phyloP scores from a whole-genome alignment of 2,329 filamentous ascomycete genomes.

The Bimuria novae-zelandiae region DNA sequence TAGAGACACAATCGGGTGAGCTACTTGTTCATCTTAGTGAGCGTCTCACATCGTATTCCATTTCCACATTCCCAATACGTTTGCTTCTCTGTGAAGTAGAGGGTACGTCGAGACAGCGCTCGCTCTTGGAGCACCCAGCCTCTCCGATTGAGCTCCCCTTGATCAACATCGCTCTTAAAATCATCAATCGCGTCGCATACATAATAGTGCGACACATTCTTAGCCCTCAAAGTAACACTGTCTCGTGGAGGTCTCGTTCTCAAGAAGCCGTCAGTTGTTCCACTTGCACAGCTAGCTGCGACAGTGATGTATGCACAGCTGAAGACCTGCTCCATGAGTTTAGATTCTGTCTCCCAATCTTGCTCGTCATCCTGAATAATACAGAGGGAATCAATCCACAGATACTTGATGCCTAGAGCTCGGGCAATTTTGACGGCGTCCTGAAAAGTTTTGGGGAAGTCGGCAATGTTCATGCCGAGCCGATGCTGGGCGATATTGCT shows the following conservation, averaged over 20 bases:
- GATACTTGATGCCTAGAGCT: constrained; percentile 17
- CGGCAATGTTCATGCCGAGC: not conserved
- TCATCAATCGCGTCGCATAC: constrained; percentile 22
- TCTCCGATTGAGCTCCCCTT: constrained; percentile 21
- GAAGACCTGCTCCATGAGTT: constrained; percentile 19
- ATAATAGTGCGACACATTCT: not conserved
- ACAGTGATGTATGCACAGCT: constrained; percentile 13
- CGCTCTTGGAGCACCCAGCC: constrained; percentile 38
- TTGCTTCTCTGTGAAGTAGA: constrained; percentile 33
- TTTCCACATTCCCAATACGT: constrained; percentile 35
- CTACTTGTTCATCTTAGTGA: constrained; percentile 25
- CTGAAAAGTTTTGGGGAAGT: constrained; percentile 24
- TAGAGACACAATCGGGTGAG: not conserved
- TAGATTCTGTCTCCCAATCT: constrained; percentile 18
- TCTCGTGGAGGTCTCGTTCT: not conserved
- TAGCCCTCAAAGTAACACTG: not conserved
- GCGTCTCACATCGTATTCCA: constrained; percentile 26
- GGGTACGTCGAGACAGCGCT: constrained; percentile 28
- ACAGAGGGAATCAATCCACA: constrained; percentile 11
- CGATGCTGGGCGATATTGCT: not conserved
- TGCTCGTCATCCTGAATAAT: constrained; percentile 13
- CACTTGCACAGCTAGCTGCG: constrained; percentile 15
- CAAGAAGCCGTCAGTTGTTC: constrained; percentile 11
- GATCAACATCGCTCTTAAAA: constrained; percentile 24
- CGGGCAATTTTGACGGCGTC: constrained; percentile 23